Percentiles rank a stretch among this genome's conserved stretches.
These are phyloP conservation scores for Glycine latifolia DNA, from an alignment of 306 rosid species.

Conservation along the genomic window DNA sequence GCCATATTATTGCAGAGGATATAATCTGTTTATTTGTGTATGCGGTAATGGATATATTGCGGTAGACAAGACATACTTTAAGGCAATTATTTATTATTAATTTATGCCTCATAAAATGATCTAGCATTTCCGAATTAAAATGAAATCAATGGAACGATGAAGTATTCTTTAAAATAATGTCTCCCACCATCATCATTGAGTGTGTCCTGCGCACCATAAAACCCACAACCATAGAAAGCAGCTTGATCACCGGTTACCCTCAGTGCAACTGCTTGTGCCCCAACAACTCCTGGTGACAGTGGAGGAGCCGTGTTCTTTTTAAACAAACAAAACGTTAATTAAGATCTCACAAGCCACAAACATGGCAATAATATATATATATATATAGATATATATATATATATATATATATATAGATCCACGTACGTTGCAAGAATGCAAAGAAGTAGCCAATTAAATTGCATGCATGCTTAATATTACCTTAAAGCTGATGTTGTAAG, in stretches of 20 bases:
- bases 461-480: slow-evolving; percentile 40
- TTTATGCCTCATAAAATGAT: slow-evolving; percentile 74
- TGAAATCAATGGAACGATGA: slow-evolving; percentile 89
- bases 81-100: background rate
- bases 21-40: too few species aligned
- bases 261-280: slow-evolving; percentile 87
- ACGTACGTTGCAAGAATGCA: background rate
- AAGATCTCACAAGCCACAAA: too few species aligned
- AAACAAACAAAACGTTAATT: background rate
- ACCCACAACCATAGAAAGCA: slow-evolving; percentile 86
- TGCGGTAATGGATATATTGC: too few species aligned
- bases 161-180: slow-evolving; percentile 77
- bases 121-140: slow-evolving; percentile 83
- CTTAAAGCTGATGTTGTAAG: slow-evolving; percentile 83
- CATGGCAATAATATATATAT: too few species aligned
- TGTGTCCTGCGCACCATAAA: slow-evolving; percentile 90
- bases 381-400: too few species aligned
- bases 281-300: slow-evolving; percentile 64
- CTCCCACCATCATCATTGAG: slow-evolving; percentile 77
- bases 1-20: too few species aligned
- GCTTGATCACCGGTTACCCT: slow-evolving; percentile 70
- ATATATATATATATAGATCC: too few species aligned
- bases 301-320: slow-evolving; percentile 62
- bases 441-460: background rate
- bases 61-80: background rate